Base-by-base conservation (phyloP, 2,329 filamentous ascomycete species). In the Pseudogymnoascus pannorum region DNA sequence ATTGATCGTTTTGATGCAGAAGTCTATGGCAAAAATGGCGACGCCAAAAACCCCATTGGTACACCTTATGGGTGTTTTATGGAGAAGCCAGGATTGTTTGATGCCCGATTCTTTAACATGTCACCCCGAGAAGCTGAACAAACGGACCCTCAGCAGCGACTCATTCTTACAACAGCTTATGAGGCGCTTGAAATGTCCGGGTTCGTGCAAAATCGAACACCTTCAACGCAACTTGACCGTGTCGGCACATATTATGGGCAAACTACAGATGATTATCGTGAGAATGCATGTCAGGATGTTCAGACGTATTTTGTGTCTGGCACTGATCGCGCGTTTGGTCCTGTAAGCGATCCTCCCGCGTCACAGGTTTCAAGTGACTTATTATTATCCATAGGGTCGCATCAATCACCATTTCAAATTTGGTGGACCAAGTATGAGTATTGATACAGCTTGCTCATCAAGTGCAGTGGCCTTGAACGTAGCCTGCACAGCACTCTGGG, bases 71-170 rank as follows among this genome's bases (percentile, higher is more conserved):
- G 88, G 14, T 91, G 87, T 75, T 92, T 77, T 76, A 81, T 68
- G 29, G 85, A 91, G 64, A 82, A 91, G 64, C 88, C 89, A 0
- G 87, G 87, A 61, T 78, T 88, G 54, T 93, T 93, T 69, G 89
- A 93, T 68, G 86, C 88, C 16, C 80, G 86, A 1, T 92, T 93
- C 75, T 93, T 93, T 81, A 91, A 91, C 74, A 92, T 93, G 86
- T 92, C 88, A 35, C 88, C 89, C 4, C 84, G 88, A 67, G 89
- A 93, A 74, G 90, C 89, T 26, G 83, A 85, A 58, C 88, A 92
- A 70, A 91, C 88, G 1, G 89, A 93, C 71, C 90, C 90, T 0
- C 90, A 90, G 82, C 89, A 91, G 71, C 82, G 90, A 67, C 79
- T 92, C 66, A 87, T 87, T 2, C 76, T 94, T 18, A 83, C 87